These are phyloP conservation scores for Chlorella vulgaris DNA, from an alignment of 139 green algal species.

Conservation along the genomic window DNA sequence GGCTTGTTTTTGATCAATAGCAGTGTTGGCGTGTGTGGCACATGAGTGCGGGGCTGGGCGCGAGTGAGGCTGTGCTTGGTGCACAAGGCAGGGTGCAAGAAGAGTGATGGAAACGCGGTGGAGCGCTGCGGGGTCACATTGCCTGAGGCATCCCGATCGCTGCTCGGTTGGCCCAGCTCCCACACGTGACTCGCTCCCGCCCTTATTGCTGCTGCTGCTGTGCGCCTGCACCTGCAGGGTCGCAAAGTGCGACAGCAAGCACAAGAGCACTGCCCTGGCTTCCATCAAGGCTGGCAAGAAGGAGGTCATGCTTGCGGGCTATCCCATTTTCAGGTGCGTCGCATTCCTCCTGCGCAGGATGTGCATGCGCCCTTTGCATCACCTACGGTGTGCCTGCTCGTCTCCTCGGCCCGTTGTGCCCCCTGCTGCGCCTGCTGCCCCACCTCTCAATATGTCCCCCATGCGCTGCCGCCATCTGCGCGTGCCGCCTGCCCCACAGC, in stretches of 20 bases:
- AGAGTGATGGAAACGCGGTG: neutral
- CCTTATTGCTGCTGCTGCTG: neutral
- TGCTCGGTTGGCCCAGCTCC: too few species aligned
- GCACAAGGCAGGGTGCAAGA: neutral
- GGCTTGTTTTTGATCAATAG: too few species aligned
- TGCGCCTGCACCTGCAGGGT: neutral
- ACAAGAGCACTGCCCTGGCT: neutral
- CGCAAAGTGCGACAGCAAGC: conserved; percentile 6
- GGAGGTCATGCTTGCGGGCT: conserved; percentile 44
- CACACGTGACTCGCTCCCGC: too few species aligned
- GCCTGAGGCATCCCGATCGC: too few species aligned
- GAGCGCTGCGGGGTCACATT: too few species aligned
- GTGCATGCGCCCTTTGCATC: neutral
- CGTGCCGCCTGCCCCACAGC: too few species aligned
- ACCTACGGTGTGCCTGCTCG: neutral
- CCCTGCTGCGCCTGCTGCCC: too few species aligned
- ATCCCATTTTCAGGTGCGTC: neutral
- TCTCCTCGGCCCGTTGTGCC: neutral
- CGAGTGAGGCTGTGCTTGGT: too few species aligned
- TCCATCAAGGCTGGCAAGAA: neutral
- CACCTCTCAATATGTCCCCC: too few species aligned
- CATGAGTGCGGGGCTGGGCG: too few species aligned
- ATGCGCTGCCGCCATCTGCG: too few species aligned
- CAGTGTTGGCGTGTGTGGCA: neutral
- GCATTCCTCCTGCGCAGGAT: neutral